Conservation (phyloP, 2,329 filamentous ascomycete species). For the Pseudocercospora pini-densiflorae region DNA sequence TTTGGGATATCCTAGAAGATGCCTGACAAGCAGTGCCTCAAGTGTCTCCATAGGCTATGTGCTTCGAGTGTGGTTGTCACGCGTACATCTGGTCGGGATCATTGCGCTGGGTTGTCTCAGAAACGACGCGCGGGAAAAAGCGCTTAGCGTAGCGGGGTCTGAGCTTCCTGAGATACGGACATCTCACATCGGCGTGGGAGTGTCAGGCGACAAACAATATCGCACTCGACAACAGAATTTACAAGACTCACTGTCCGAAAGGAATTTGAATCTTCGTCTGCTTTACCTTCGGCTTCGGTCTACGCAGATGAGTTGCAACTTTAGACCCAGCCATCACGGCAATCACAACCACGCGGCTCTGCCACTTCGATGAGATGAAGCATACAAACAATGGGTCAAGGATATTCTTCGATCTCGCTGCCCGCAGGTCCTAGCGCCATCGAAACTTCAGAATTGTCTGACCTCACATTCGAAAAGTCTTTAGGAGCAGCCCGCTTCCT, state of each 20-base stretch:
- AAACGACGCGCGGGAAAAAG: too few species aligned
- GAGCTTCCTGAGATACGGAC: not conserved
- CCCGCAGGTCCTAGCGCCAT: conserved; percentile 92
- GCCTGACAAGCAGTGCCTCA: too few species aligned
- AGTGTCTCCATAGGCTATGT: too few species aligned
- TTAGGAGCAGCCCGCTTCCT: conserved; percentile 93
- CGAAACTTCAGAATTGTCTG: conserved; percentile 88
- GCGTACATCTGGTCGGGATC: too few species aligned
- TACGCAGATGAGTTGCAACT: not conserved
- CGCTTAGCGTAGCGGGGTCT: not conserved
- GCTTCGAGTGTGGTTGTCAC: too few species aligned
- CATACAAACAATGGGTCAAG: conserved; percentile 77
- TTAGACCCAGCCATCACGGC: not conserved
- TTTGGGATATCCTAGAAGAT: too few species aligned
- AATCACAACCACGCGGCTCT: not conserved
- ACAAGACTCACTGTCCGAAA: not conserved
- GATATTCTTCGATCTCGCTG: conserved; percentile 84
- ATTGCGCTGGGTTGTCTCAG: too few species aligned
- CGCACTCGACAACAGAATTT: not conserved
- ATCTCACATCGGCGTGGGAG: not conserved
- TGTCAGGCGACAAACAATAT: conserved; percentile 5
- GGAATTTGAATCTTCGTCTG: not conserved
- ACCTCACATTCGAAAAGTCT: conserved; percentile 89
- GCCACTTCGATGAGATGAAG: conserved; percentile 4
- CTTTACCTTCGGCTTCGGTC: not conserved